A percentile compares a stretch with the other conserved stretches of the same genome.
phyloP scores from a whole-genome alignment of 179 eudicot species.

The Actinidia chinensis region DNA sequence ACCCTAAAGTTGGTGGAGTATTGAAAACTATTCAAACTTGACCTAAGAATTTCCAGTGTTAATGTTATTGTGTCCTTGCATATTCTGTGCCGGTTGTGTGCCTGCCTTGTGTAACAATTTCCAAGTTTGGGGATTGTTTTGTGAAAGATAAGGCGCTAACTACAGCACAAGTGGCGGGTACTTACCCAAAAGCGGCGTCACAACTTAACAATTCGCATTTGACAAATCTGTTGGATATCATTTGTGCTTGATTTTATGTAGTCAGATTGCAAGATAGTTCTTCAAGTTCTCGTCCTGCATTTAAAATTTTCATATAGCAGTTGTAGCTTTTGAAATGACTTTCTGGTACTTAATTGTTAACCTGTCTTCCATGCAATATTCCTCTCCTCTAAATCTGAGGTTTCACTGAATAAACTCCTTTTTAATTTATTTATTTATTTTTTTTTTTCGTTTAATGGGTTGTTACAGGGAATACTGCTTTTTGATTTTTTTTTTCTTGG shows the following conservation, averaged over 20 bases:
- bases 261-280: not conserved
- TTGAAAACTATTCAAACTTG: not conserved
- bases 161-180: not conserved
- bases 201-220: not conserved
- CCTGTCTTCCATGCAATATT: not conserved
- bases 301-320: not conserved
- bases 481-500: not conserved
- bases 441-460: not conserved
- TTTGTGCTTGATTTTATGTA: not conserved
- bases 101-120: not conserved
- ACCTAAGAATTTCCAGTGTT: not conserved
- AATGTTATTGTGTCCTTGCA: too few species aligned
- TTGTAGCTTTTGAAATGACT: not conserved
- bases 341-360: not conserved
- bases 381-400: too few species aligned
- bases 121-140: not conserved
- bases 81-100: not conserved
- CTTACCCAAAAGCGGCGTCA: too few species aligned
- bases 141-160: not conserved
- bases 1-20: not conserved
- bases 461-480: not conserved
- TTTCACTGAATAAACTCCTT: not conserved
- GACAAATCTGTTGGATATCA: not conserved
- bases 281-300: not conserved
- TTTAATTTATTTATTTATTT: not conserved